Evolutionary conservation across 768 basidiomycete species (phyloP).

Genomic region (Russula compacta): DNA sequence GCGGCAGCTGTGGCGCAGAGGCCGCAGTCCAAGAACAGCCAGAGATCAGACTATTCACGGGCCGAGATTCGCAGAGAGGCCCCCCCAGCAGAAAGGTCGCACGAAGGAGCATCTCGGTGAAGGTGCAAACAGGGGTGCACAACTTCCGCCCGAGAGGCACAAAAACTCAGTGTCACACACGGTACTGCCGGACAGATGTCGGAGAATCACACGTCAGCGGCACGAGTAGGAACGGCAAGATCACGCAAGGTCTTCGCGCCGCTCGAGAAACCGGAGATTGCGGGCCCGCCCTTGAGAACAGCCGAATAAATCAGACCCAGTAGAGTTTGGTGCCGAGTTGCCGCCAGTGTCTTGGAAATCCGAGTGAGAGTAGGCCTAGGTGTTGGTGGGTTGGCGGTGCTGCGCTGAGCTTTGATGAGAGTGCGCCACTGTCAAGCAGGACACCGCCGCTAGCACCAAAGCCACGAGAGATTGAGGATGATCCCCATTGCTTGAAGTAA

Average conservation of each 20-base stretch:
- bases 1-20: too few relatives aligned
- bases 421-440: not conserved
- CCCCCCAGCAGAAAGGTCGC: not conserved
- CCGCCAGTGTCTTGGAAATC: not conserved
- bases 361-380: not conserved
- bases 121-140: conserved; percentile 15
- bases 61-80: not conserved
- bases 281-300: too few relatives aligned
- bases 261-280: too few relatives aligned
- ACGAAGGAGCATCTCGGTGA: not conserved
- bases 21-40: too few relatives aligned
- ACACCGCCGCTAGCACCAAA: not conserved
- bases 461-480: not conserved
- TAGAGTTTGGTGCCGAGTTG: not conserved
- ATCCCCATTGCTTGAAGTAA: not conserved
- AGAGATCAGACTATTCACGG: not conserved
- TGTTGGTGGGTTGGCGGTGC: not conserved
- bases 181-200: not conserved
- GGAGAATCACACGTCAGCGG: not conserved
- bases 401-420: not conserved
- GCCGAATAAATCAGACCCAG: not conserved
- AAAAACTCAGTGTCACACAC: not conserved
- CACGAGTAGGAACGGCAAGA: not conserved
- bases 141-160: conserved; percentile 1
- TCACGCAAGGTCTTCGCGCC: not conserved